Base-by-base conservation (phyloP, 371 early-diverging fungal genomes). In the Parasitella parasitica region DNA sequence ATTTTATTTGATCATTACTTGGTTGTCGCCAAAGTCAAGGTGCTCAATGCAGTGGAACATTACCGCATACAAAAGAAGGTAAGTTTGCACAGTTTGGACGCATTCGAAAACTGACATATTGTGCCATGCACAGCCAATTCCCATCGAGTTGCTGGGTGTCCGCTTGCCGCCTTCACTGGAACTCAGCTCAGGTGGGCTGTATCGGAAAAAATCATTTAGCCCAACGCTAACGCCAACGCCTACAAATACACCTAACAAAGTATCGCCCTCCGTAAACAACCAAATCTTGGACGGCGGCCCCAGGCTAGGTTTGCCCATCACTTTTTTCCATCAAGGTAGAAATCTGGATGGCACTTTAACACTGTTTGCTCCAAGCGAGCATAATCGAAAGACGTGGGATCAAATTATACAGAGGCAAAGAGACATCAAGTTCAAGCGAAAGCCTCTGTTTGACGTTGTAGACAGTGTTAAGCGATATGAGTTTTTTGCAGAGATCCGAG, bases 81-180 rank as follows among this genome's bases (percentile, higher is more conserved):
- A 66, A 57, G 57, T 54, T 11, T 1, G 3, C 4, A 68, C 4
- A 4, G 26, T 39, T 4, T 8, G 22, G 8, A 15, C n/a, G n/a
- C n/a, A n/a, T 50, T 13, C 30, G 39, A 50, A 36, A 22, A 27
- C n/a, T n/a, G n/a, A n/a, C n/a, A n/a, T n/a, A n/a, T n/a, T n/a
- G n/a, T n/a, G n/a, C n/a, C n/a, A n/a, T n/a, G n/a, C n/a, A 24
- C 60, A 88, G 72, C 93, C 93, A 3, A 91, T 94, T n/a, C 92
- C 93, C 16, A 71, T 93, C 51, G 89, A 90, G 63, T 50, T 93
- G 53, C 66, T 93, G 49, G 82, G 86, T 2, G 74, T 90, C 9
- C 74, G 81, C 34, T 67, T 84, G 35, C 88, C 86, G 30, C 70
- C 78, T 32, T 69, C 74, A 13, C 18, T 20, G 3, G 43, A 43